A percentile compares a stretch with the other conserved stretches of the same genome.
Evolutionary conservation across 2,329 filamentous ascomycete genomes (phyloP).

Genomic region (Beauveria australis): DNA sequence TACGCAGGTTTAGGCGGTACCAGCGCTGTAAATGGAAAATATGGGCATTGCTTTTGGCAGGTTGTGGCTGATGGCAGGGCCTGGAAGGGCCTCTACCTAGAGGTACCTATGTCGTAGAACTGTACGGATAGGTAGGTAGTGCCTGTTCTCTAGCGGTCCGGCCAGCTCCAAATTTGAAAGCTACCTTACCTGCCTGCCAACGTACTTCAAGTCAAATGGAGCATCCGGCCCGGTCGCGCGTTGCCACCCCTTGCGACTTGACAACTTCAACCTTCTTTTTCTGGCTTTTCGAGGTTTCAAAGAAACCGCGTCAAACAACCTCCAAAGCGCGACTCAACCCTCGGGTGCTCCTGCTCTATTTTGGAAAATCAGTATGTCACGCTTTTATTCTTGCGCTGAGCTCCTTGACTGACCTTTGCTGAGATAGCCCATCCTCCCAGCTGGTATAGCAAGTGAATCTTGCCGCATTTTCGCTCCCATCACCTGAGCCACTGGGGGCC

Average conservation of each 20-base stretch:
- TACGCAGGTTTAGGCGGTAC: background rate
- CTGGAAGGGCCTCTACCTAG: background rate
- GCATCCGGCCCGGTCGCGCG: background rate
- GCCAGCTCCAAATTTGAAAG: background rate
- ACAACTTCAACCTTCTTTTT: background rate
- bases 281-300: background rate
- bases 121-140: background rate
- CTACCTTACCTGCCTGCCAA: background rate
- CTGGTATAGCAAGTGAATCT: background rate
- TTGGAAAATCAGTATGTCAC: background rate
- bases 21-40: background rate
- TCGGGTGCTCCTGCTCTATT: background rate
- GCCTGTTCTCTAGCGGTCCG: background rate
- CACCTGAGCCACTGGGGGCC: background rate
- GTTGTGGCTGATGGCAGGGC: background rate
- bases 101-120: background rate
- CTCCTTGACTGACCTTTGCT: background rate
- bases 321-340: slow-evolving; percentile 1
- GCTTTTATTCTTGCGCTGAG: background rate
- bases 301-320: slow-evolving; percentile 6
- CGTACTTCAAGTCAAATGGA: background rate
- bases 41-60: background rate
- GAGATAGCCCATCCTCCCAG: background rate
- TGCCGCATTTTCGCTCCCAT: background rate
- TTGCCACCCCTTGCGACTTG: slow-evolving; percentile 8